phyloP scores from a whole-genome alignment of 2,329 filamentous ascomycete genomes.

The Fonsecaea erecta region DNA sequence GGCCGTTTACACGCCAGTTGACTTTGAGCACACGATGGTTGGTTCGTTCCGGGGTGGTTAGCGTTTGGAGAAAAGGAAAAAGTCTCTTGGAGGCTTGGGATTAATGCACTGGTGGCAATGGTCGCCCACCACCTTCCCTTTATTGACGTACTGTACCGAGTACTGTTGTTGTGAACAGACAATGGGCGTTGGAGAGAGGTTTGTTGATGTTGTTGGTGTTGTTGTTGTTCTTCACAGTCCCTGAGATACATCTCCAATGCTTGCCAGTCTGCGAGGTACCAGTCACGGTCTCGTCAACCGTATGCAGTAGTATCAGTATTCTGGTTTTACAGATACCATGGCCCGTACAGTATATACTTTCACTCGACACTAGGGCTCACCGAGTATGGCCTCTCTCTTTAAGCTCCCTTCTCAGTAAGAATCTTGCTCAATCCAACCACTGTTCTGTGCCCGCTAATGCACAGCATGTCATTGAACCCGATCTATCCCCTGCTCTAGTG shows the following conservation, averaged over 20 bases:
- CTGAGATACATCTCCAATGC: too few species aligned
- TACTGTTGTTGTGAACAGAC: not conserved
- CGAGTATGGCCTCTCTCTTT: not conserved
- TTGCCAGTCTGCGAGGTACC: too few species aligned
- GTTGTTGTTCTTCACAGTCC: too few species aligned
- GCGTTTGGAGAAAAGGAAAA: not conserved
- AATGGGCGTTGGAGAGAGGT: not conserved
- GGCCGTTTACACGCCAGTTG: not conserved
- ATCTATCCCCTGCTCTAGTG: constrained; percentile 10
- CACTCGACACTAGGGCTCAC: too few species aligned
- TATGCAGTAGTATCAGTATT: too few species aligned
- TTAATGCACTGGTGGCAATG: not conserved
- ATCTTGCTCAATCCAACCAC: not conserved
- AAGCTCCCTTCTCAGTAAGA: not conserved
- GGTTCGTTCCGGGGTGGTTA: not conserved
- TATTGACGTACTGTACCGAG: not conserved
- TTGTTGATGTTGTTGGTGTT: too few species aligned
- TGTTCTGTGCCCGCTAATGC: constrained; percentile 7
- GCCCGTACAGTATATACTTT: too few species aligned
- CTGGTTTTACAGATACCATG: too few species aligned
- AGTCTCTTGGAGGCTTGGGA: not conserved
- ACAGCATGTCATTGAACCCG: constrained; percentile 15
- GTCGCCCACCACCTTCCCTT: not conserved
- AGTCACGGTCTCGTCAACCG: too few species aligned
- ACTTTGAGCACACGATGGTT: not conserved